Conservation (phyloP, 192 early-diverging fungal species). For the Coemansia guatemalensis region DNA sequence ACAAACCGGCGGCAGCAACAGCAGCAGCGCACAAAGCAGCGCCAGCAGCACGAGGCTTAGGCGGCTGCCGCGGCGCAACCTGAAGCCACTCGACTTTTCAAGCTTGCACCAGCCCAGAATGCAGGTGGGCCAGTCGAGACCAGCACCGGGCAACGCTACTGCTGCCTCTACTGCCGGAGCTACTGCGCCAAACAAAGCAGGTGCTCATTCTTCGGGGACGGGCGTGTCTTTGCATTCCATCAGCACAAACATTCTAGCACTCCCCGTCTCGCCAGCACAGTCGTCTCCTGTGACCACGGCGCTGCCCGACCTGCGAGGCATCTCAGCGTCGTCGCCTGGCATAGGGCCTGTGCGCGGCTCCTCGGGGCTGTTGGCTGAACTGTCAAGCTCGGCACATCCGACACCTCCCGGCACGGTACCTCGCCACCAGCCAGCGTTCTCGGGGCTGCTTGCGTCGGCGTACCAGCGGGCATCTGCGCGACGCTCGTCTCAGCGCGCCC, state of each 20-base stretch:
- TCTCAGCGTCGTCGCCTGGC: constrained; percentile 14
- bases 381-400: constrained; percentile 14
- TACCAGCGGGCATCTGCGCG: constrained; percentile 39
- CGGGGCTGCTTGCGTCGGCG: constrained; percentile 44
- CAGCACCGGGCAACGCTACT: constrained; percentile 8
- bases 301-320: constrained; percentile 9
- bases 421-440: constrained; percentile 39
- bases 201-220: constrained; percentile 26
- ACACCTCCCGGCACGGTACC: constrained; percentile 41
- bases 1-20: constrained; percentile 3
- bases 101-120: constrained; percentile 25
- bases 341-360: constrained; percentile 1
- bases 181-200: constrained; percentile 32
- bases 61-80: constrained; percentile 51
- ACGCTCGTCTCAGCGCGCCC: constrained; percentile 38
- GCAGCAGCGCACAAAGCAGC: constrained; percentile 6
- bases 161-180: constrained; percentile 25
- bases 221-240: background rate
- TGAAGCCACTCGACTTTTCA: constrained; percentile 55
- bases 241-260: constrained; percentile 23
- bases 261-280: constrained; percentile 43
- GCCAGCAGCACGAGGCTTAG: constrained; percentile 31
- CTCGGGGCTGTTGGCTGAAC: background rate
- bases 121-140: constrained; percentile 12
- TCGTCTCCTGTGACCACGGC: constrained; percentile 24